Conservation (phyloP, 495 filamentous ascomycete species). For the Astrothelium subdiscretum region DNA sequence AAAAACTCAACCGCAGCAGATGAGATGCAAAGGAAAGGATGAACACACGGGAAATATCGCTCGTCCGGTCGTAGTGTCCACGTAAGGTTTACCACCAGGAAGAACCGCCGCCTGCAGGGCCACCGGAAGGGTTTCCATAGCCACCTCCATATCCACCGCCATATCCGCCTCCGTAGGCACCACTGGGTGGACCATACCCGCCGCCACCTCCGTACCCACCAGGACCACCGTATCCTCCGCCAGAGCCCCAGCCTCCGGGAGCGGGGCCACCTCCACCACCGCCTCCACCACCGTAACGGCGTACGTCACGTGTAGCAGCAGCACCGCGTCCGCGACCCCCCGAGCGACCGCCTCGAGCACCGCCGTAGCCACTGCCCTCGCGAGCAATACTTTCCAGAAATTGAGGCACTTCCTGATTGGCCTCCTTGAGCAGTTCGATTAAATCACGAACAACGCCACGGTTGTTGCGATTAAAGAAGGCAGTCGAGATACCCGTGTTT, state of each 20-base stretch:
- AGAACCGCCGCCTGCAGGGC: constrained; percentile 58
- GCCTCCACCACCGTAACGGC: constrained; percentile 58
- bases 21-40: background rate
- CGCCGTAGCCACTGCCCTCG: constrained; percentile 65
- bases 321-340: constrained; percentile 55
- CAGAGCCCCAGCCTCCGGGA: constrained; percentile 38
- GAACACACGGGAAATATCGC: background rate
- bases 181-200: constrained; percentile 22
- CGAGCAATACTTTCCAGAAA: constrained; percentile 96
- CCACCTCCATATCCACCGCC: constrained; percentile 31
- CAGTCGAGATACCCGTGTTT: constrained; percentile 95
- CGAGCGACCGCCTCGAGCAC: constrained; percentile 46
- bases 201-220: constrained; percentile 37
- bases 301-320: constrained; percentile 75
- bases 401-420: constrained; percentile 85
- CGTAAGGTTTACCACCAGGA: constrained; percentile 80
- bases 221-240: constrained; percentile 37
- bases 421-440: constrained; percentile 91
- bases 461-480: constrained; percentile 99
- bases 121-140: constrained; percentile 72
- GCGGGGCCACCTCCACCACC: constrained; percentile 38
- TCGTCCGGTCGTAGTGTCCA: background rate
- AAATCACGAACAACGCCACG: constrained; percentile 92
- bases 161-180: constrained; percentile 32
- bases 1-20: background rate